Evolutionary conservation across 176 grass and related monocot species (phyloP), one percentile per base, ranked within the genome.

Genomic region (Thalia dealbata): DNA sequence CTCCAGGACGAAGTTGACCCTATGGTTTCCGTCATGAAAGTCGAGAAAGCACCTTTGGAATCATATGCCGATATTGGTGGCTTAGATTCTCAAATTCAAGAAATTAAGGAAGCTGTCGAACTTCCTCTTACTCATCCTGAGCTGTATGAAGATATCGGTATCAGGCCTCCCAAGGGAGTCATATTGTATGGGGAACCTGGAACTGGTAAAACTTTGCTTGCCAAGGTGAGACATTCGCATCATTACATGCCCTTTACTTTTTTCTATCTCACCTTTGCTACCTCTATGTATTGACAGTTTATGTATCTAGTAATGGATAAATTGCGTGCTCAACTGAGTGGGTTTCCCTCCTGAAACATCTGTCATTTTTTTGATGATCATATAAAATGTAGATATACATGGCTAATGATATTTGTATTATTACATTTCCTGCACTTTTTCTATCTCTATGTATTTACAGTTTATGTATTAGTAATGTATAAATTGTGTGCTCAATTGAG

Each of bases 11-110:
- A 54, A 52, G 70, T 72, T 72, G 70, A 72, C 50, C 70, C 70
- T 29, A 72, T 54, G 48, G 70, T 72, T 72, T 72, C 70, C 29
- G 48, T 54, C 14, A 72, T 72, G 70, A 72, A 72, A 72, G 70
- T 72, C 52, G 70, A 72, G 50, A 72, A 72, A 21, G 70, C 70
- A 27, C 70, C 48, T 54, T 52, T 72, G 46, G 70, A 72, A 52
- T 72, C 26, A 3, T 72, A 72, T 72, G 70, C 70, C 54, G 70
- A 72, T 72, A 72, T 72, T 72, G 70, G 25, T 72, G 70, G 70
- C 23, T 72, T 72, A 54, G 70, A 72, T 72, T 3, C 70, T 10
- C 70, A 72, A 30, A 72, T 72, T 19, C 70, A 72, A 72, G 70
- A 72, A 72, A 72, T 72, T 29, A 72, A 72, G 32, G 48, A 72